Conservation (phyloP, 192 early-diverging fungal genomes). For the Umbelopsis vinacea region DNA sequence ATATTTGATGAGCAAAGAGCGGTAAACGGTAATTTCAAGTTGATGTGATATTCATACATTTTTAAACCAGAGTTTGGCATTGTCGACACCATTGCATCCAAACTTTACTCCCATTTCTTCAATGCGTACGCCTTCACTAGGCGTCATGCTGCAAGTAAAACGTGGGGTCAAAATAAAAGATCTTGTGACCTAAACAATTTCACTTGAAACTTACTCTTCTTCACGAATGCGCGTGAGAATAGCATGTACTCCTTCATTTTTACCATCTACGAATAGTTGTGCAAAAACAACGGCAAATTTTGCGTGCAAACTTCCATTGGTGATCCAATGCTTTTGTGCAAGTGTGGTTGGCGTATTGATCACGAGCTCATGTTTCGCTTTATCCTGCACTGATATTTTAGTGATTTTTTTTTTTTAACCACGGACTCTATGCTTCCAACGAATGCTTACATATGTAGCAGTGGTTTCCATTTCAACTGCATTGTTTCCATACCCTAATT, state of each 20-base stretch:
- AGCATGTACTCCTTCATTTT: constrained; percentile 76
- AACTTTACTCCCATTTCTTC: constrained; percentile 78
- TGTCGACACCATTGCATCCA: constrained; percentile 80
- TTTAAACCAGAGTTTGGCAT: constrained; percentile 67
- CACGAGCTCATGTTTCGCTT: constrained; percentile 67
- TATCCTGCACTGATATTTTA: constrained; percentile 38
- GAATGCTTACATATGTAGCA: constrained; percentile 55
- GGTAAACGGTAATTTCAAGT: constrained; percentile 25
- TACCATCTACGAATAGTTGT: constrained; percentile 70
- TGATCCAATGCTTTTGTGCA: constrained; percentile 84
- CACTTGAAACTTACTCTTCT: constrained; percentile 50
- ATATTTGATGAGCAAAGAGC: neutral
- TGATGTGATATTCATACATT: neutral
- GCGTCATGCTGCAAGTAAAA: constrained; percentile 45
- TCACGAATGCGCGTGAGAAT: constrained; percentile 76
- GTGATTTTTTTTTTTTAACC: neutral
- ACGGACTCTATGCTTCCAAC: neutral
- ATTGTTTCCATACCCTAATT: constrained; percentile 82
- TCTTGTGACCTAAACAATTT: constrained; percentile 4
- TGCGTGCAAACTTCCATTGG: constrained; percentile 72
- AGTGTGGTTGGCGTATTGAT: constrained; percentile 75
- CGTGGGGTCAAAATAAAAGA: neutral
- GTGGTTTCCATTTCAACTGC: constrained; percentile 83
- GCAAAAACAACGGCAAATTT: constrained; percentile 79
- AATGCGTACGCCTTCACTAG: constrained; percentile 67